Percentiles rank a stretch among this genome's conserved stretches.
These are phyloP conservation scores for Bipolaris victoriae DNA, from an alignment of 2,329 filamentous ascomycete genomes.

Conservation along the genomic window DNA sequence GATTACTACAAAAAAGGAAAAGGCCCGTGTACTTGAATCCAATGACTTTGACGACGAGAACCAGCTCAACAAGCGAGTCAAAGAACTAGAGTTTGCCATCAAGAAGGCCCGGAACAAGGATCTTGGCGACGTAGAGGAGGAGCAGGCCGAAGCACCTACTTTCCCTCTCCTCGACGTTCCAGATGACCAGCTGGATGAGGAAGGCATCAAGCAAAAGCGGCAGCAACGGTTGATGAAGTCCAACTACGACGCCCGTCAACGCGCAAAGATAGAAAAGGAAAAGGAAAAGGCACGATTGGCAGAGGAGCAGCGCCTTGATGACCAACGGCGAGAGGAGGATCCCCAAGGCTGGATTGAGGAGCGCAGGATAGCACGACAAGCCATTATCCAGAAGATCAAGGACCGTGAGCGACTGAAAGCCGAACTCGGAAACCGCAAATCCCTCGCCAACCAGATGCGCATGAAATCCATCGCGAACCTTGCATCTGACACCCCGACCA, in stretches of 20 bases:
- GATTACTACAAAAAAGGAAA: slow-evolving; percentile 88
- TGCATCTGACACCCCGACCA: slow-evolving; percentile 81
- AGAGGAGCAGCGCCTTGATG: slow-evolving; percentile 83
- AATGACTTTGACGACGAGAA: slow-evolving; percentile 92
- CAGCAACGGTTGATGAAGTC: slow-evolving; percentile 93
- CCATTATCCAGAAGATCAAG: slow-evolving; percentile 82
- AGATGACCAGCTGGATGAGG: slow-evolving; percentile 92
- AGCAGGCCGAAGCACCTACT: slow-evolving; percentile 77
- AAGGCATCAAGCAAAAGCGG: slow-evolving; percentile 86
- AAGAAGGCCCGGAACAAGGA: slow-evolving; percentile 92
- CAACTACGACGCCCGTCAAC: slow-evolving; percentile 87
- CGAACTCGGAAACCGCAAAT: slow-evolving; percentile 95
- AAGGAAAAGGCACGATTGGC: slow-evolving; percentile 83
- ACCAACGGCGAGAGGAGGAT: slow-evolving; percentile 81
- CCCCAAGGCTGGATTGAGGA: slow-evolving; percentile 87
- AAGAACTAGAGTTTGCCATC: slow-evolving; percentile 88
- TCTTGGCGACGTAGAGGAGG: slow-evolving; percentile 79
- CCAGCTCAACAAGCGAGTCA: slow-evolving; percentile 81
- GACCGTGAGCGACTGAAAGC: slow-evolving; percentile 92
- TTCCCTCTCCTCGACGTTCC: slow-evolving; percentile 89
- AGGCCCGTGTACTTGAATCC: slow-evolving; percentile 76
- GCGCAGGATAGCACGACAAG: slow-evolving; percentile 73
- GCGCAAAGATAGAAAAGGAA: slow-evolving; percentile 96
- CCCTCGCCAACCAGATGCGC: slow-evolving; percentile 90
- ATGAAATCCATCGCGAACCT: slow-evolving; percentile 99